Evolutionary conservation across 1,139 yeast species (phyloP).

Genomic region (Spathaspora jeffriesii): DNA sequence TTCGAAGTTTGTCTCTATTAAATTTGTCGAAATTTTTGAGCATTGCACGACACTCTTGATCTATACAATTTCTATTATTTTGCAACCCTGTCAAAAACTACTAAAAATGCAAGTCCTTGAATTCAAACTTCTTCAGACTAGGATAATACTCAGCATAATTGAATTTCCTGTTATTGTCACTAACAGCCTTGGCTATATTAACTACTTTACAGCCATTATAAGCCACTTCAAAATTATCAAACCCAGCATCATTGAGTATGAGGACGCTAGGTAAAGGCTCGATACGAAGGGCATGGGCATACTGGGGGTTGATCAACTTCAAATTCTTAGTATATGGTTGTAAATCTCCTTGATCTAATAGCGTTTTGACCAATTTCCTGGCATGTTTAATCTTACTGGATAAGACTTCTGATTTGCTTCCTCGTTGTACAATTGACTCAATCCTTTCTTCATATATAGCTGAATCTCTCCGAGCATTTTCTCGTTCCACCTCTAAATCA

Average conservation of each 20-base stretch:
- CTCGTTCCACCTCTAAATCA: constrained; percentile 34
- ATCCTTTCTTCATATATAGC: constrained; percentile 18
- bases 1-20: background rate
- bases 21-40: background rate
- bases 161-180: constrained; percentile 44
- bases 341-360: constrained; percentile 84
- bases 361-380: constrained; percentile 72
- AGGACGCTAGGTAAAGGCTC: constrained; percentile 80
- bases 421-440: constrained; percentile 15
- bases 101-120: constrained; percentile 48
- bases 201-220: constrained; percentile 83
- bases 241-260: constrained; percentile 65
- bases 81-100: constrained; percentile 19
- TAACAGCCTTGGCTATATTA: constrained; percentile 65
- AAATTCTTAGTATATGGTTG: constrained; percentile 71
- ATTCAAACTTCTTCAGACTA: constrained; percentile 47
- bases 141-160: constrained; percentile 77
- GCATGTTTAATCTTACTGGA: constrained; percentile 58
- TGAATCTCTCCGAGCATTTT: constrained; percentile 16
- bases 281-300: constrained; percentile 67
- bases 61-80: background rate
- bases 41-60: background rate
- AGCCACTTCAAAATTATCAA: constrained; percentile 71
- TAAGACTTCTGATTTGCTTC: constrained; percentile 19
- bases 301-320: constrained; percentile 69